A percentile compares a stretch with the other conserved stretches of the same genome.
Conservation (phyloP, 257 asterid genomes). For the Striga asiatica region DNA sequence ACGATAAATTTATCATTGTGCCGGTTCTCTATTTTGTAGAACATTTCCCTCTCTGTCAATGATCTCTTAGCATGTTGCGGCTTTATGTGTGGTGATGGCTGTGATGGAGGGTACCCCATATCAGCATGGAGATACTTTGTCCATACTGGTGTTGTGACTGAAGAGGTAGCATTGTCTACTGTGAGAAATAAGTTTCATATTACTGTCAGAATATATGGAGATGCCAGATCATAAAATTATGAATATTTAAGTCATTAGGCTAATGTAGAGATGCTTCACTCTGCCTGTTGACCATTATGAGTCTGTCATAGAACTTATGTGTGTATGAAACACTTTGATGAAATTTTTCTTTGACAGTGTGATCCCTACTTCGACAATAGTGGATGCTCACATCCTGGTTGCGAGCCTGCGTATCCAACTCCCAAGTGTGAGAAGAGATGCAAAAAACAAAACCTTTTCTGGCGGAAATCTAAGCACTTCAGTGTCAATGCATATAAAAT, state of each 20-base stretch:
- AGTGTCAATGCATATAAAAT: slow-evolving; percentile 45
- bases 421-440: slow-evolving; percentile 67
- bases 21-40: slow-evolving; percentile 33
- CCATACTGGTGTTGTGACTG: slow-evolving; percentile 76
- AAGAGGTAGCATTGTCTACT: slow-evolving; percentile 42
- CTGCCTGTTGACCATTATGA: slow-evolving; percentile 1
- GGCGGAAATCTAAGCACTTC: slow-evolving; percentile 72
- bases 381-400: slow-evolving; percentile 98
- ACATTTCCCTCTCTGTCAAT: slow-evolving; percentile 76
- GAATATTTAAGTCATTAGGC: background rate
- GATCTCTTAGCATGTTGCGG: slow-evolving; percentile 96
- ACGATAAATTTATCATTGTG: background rate
- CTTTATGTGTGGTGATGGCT: slow-evolving; percentile 84
- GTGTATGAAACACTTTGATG: background rate
- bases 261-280: background rate
- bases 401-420: slow-evolving; percentile 85
- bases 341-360: slow-evolving; percentile 45
- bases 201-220: background rate
- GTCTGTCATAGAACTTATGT: too few species aligned
- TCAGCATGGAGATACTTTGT: slow-evolving; percentile 84
- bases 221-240: background rate
- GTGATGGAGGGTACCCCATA: slow-evolving; percentile 91
- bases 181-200: background rate
- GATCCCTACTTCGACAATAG: slow-evolving; percentile 84
- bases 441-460: slow-evolving; percentile 49